phyloP scores from a whole-genome alignment of 768 basidiomycete species.

The Tricholoma flavovirens region DNA sequence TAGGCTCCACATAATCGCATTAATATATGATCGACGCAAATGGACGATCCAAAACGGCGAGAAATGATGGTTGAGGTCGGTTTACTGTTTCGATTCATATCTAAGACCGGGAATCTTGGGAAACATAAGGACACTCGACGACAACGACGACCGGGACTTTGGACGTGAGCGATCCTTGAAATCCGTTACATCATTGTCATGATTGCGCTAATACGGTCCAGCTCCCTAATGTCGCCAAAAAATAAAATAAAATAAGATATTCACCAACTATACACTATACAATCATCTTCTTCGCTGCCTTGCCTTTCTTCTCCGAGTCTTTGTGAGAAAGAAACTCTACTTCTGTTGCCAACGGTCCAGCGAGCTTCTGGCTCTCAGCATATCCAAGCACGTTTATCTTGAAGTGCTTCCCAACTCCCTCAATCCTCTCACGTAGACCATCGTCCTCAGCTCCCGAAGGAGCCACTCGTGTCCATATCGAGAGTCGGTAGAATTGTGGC shows the following conservation, averaged over 20 bases:
- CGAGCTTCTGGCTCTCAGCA: conserved; percentile 62
- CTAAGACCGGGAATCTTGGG: too few relatives aligned
- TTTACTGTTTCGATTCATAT: neutral
- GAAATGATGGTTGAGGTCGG: too few relatives aligned
- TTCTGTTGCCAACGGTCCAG: conserved; percentile 87
- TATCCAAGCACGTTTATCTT: conserved; percentile 88
- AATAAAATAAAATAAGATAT: conserved; percentile 1
- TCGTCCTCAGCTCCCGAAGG: conserved; percentile 50
- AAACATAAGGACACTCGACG: too few relatives aligned
- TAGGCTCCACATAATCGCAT: neutral
- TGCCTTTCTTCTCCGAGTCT: conserved; percentile 93
- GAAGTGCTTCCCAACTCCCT: conserved; percentile 84
- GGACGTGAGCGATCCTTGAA: too few relatives aligned
- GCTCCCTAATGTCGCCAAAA: neutral
- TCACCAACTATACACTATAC: conserved; percentile 32
- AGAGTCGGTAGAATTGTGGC: conserved; percentile 92
- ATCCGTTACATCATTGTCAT: too few relatives aligned
- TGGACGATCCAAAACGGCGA: neutral
- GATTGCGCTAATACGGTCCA: too few relatives aligned
- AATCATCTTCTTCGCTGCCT: conserved; percentile 71
- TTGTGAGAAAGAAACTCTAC: conserved; percentile 94
- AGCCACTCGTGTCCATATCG: conserved; percentile 94
- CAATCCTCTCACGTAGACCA: conserved; percentile 69
- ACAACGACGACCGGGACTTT: too few relatives aligned
- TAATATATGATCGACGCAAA: neutral